These are phyloP conservation scores for Penicillium hordei DNA, from an alignment of 2,329 filamentous ascomycete species.

Conservation along the genomic window DNA sequence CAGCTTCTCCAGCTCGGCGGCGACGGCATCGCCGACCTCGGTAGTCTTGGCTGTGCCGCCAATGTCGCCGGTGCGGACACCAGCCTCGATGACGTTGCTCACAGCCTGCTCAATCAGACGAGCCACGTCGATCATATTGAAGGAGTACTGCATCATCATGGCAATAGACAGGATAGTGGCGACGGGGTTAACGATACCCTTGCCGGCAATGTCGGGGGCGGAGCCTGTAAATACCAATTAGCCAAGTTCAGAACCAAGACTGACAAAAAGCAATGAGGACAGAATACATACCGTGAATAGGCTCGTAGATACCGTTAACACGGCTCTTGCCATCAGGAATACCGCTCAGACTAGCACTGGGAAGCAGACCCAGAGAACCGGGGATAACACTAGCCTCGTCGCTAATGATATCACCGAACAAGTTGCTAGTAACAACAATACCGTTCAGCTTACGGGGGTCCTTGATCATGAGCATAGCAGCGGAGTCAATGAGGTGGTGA, in stretches of 20 bases:
- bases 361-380: constrained; percentile 82
- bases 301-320: constrained; percentile 95
- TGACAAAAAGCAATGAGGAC: not conserved
- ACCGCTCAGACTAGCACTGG: constrained; percentile 81
- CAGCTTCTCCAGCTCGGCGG: constrained; percentile 69
- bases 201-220: constrained; percentile 88
- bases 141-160: constrained; percentile 95
- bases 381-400: constrained; percentile 96
- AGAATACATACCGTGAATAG: constrained; percentile 74
- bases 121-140: constrained; percentile 75
- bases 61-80: constrained; percentile 79
- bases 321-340: constrained; percentile 80
- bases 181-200: constrained; percentile 88
- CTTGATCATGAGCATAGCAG: constrained; percentile 98
- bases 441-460: constrained; percentile 85
- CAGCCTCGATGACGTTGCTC: constrained; percentile 68
- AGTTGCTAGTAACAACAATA: constrained; percentile 85
- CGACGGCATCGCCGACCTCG: constrained; percentile 81
- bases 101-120: constrained; percentile 28
- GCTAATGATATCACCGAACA: constrained; percentile 94
- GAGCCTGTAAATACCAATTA: constrained; percentile 57
- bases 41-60: constrained; percentile 72
- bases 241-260: not conserved
- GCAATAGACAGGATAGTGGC: constrained; percentile 88
- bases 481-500: constrained; percentile 91